These are phyloP conservation scores for Talaromyces sp. DNA, from an alignment of 2,329 filamentous ascomycete genomes.

Conservation along the genomic window DNA sequence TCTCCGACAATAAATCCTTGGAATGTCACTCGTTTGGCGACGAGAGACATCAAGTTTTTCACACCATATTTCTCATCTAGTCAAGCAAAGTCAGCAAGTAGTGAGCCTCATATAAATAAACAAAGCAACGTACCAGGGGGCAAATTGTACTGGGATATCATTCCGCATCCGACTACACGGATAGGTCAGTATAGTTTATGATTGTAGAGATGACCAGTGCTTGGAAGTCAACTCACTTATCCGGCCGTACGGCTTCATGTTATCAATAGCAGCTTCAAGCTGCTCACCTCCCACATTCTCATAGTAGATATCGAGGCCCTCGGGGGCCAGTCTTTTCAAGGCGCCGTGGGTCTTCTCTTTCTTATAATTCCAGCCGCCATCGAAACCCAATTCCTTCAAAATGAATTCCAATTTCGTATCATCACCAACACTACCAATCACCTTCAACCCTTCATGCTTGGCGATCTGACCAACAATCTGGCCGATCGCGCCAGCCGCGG, in stretches of 20 bases:
- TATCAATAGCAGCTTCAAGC: conserved; percentile 61
- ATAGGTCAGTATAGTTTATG: background rate
- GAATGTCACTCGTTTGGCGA: conserved; percentile 62
- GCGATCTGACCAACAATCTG: conserved; percentile 81
- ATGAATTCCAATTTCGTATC: conserved; percentile 78
- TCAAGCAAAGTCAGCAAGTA: background rate
- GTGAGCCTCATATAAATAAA: background rate
- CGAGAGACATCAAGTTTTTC: conserved; percentile 59
- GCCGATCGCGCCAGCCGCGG: conserved; percentile 75
- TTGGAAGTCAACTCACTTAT: conserved; percentile 36
- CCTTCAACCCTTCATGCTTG: conserved; percentile 72
- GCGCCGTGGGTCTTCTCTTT: conserved; percentile 67
- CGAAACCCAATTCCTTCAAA: conserved; percentile 63
- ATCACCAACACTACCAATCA: conserved; percentile 74
- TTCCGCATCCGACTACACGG: conserved; percentile 49
- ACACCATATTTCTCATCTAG: conserved; percentile 58
- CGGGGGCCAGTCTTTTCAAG: conserved; percentile 65
- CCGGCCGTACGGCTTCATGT: conserved; percentile 62
- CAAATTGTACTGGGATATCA: conserved; percentile 75
- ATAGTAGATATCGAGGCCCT: conserved; percentile 79
- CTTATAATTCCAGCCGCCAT: conserved; percentile 83
- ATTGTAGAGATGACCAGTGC: background rate
- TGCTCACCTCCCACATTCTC: conserved; percentile 76
- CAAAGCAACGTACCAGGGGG: conserved; percentile 11
- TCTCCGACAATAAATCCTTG: conserved; percentile 72